Conservation (phyloP, 768 basidiomycete genomes). For the Mycena pura region DNA sequence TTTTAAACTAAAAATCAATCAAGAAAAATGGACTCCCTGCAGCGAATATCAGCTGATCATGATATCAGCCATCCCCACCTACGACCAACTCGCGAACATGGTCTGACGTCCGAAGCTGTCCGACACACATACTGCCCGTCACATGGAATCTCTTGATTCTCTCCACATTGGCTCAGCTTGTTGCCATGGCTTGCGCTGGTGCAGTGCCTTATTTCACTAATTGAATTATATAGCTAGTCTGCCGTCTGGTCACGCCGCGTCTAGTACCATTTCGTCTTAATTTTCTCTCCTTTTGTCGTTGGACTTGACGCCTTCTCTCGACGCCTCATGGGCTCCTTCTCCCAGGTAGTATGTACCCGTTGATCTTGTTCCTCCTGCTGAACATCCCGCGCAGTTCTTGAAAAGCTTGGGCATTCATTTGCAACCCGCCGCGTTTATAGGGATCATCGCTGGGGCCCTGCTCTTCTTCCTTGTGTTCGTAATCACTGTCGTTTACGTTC, state of each 20-base stretch:
- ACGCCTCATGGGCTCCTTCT: slow-evolving; percentile 15
- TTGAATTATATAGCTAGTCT: not conserved
- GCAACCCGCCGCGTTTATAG: slow-evolving; percentile 16
- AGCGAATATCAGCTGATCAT: slow-evolving; percentile 4
- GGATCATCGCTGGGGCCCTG: slow-evolving; percentile 14
- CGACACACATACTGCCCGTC: not conserved
- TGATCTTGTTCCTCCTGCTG: not conserved
- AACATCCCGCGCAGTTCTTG: slow-evolving; percentile 3
- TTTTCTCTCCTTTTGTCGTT: not conserved
- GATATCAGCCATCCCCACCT: not conserved
- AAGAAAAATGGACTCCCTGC: no score
- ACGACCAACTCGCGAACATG: not conserved
- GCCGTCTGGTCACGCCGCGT: slow-evolving; percentile 10
- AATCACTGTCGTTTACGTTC: slow-evolving; percentile 10
- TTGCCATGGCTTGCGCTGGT: slow-evolving; percentile 9
- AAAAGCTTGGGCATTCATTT: slow-evolving; percentile 18
- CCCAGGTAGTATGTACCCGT: slow-evolving; percentile 9
- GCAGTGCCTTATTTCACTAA: slow-evolving; percentile 8
- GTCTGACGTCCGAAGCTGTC: not conserved
- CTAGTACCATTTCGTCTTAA: slow-evolving; percentile 8
- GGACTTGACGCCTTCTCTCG: not conserved
- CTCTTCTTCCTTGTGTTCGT: slow-evolving; percentile 17
- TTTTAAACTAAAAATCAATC: no score
- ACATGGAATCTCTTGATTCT: slow-evolving; percentile 15
- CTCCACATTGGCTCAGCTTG: not conserved